phyloP scores from a whole-genome alignment of 108 stramenopile genomes.

The Conticribra weissflogii region DNA sequence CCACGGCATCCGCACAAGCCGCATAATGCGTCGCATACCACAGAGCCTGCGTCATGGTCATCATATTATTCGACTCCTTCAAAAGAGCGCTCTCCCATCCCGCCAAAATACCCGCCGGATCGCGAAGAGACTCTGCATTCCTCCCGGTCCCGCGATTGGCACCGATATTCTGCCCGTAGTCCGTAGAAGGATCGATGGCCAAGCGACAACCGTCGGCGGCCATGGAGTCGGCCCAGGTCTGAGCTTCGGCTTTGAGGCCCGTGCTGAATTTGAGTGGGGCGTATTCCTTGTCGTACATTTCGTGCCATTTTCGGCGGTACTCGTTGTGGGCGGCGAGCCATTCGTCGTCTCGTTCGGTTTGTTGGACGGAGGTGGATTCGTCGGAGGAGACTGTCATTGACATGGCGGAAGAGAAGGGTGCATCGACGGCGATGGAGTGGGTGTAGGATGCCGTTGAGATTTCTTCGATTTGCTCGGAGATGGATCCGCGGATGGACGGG shows the following conservation, averaged over 20 bases:
- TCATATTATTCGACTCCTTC: background rate
- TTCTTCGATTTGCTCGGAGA: no score
- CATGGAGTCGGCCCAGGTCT: background rate
- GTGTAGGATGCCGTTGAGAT: no score
- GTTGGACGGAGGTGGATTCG: no score
- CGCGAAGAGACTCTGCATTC: background rate
- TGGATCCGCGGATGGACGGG: no score
- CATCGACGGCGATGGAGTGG: no score
- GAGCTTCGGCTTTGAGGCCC: background rate
- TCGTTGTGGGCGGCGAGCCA: background rate
- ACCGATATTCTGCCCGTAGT: background rate
- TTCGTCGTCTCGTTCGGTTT: background rate
- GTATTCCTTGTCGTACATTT: background rate
- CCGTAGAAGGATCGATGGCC: background rate
- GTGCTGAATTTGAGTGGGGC: background rate
- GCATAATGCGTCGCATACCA: background rate
- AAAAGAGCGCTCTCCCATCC: background rate
- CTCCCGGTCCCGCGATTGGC: background rate
- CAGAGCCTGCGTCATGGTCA: background rate
- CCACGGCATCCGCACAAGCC: background rate
- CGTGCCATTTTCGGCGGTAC: background rate
- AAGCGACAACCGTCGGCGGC: background rate
- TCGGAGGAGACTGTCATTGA: no score
- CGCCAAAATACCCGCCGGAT: background rate
- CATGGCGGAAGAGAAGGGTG: no score